Percentiles rank a stretch among this genome's conserved stretches.
phyloP scores from a whole-genome alignment of 768 basidiomycete genomes.

The Lactifluus subvellereus region DNA sequence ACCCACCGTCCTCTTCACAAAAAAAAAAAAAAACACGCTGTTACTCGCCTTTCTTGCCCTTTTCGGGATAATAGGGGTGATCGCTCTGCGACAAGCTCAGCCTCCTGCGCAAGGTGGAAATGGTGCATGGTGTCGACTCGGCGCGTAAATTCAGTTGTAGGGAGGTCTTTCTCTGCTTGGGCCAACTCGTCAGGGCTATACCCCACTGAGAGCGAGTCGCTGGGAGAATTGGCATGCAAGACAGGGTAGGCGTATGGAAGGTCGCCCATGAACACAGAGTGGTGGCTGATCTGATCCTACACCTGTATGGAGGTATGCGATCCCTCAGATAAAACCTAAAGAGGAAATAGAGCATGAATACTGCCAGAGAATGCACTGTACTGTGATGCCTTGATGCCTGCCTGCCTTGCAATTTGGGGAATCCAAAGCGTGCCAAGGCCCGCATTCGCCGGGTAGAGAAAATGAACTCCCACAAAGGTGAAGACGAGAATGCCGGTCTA shows the following conservation, averaged over 20 bases:
- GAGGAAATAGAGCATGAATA: too few species aligned
- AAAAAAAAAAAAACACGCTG: neutral
- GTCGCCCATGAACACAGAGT: neutral
- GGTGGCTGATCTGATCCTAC: neutral
- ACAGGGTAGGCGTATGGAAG: neutral
- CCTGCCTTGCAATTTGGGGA: neutral
- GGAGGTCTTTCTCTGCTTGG: neutral
- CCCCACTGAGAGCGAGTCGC: neutral
- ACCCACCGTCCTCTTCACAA: neutral
- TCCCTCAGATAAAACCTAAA: too few species aligned
- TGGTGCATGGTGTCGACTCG: neutral
- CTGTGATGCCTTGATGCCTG: neutral
- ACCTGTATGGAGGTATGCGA: too few species aligned
- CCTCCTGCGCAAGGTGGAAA: neutral
- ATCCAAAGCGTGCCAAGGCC: neutral
- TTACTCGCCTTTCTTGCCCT: neutral
- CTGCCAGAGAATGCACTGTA: too few species aligned
- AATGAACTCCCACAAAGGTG: neutral
- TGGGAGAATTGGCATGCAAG: neutral
- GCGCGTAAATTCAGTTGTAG: neutral
- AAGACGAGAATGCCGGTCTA: too few species aligned
- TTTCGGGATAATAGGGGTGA: neutral
- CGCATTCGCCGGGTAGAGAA: neutral
- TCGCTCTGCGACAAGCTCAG: conserved; percentile 1
- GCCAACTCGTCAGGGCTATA: neutral